These are phyloP conservation scores for Cladobotryum protrusum DNA, from an alignment of 2,329 filamentous ascomycete genomes.

Conservation along the genomic window DNA sequence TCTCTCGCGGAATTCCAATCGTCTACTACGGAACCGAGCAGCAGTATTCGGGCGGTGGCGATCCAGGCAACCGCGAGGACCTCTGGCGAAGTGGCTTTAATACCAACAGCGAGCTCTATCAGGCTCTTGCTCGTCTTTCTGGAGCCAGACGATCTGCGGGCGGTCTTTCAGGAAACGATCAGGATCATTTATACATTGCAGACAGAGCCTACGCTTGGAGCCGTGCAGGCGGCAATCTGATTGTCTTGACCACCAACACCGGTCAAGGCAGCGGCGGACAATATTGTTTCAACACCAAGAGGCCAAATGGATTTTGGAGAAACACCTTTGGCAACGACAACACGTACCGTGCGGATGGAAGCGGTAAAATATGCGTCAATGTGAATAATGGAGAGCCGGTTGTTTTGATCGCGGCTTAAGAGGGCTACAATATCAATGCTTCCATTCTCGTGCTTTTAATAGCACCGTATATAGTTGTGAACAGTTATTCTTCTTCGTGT, in stretches of 20 bases:
- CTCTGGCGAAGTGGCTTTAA: constrained; percentile 49
- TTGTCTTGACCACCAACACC: constrained; percentile 40
- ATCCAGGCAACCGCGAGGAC: constrained; percentile 48
- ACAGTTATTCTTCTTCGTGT: too few species aligned
- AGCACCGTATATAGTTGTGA: too few species aligned
- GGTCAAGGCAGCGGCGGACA: constrained; percentile 31
- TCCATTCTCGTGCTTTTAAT: too few species aligned
- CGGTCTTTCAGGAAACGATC: constrained; percentile 38
- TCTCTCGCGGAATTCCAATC: constrained; percentile 57
- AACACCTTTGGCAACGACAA: constrained; percentile 31
- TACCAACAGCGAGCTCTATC: constrained; percentile 41
- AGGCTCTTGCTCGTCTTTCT: constrained; percentile 34
- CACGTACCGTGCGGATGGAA: constrained; percentile 31
- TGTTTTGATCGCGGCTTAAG: constrained; percentile 22
- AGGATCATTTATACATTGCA: constrained; percentile 36
- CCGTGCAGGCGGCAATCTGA: constrained; percentile 36
- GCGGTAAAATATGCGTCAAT: constrained; percentile 35
- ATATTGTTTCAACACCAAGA: constrained; percentile 37
- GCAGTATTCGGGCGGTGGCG: constrained; percentile 41
- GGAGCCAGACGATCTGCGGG: constrained; percentile 40
- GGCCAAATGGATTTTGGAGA: constrained; percentile 33
- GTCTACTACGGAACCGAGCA: constrained; percentile 63
- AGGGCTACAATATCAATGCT: too few species aligned
- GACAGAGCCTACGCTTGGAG: constrained; percentile 40
- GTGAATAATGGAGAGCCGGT: constrained; percentile 37